Evolutionary conservation across 202 grass and related monocot genomes (phyloP).

Genomic region (Musa balbisiana): DNA sequence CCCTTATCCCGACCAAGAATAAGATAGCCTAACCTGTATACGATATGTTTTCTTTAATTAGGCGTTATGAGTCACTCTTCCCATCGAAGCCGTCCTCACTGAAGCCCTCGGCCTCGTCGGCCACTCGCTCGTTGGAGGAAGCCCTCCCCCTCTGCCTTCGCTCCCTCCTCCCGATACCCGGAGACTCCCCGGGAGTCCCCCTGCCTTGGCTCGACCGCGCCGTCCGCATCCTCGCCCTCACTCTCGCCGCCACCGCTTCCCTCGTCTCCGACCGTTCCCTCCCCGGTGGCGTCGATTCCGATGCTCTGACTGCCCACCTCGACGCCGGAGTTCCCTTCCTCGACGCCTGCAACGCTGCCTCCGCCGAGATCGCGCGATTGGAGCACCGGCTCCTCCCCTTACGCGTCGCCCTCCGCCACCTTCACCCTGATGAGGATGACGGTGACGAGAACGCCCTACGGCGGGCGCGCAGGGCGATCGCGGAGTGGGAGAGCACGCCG

Average conservation of each 20-base stretch:
- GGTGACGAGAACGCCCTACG: not conserved
- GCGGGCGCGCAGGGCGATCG: constrained; percentile 17
- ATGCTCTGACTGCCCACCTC: constrained; percentile 6
- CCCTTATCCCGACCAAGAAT: no score
- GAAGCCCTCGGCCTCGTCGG: not conserved
- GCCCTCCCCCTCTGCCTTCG: constrained; percentile 9
- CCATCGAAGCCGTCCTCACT: not conserved
- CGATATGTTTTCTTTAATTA: no score
- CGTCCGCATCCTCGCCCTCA: not conserved
- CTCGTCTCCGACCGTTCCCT: not conserved
- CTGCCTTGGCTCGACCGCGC: constrained; percentile 18
- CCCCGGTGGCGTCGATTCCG: not conserved
- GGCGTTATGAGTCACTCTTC: no score
- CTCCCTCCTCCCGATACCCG: constrained; percentile 3
- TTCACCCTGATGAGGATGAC: not conserved
- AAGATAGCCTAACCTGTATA: no score
- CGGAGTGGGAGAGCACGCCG: constrained; percentile 9
- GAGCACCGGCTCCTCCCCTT: not conserved
- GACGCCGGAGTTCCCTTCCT: constrained; percentile 16
- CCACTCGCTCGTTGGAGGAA: constrained; percentile 4
- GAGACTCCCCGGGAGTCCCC: not conserved
- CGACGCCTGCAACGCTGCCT: constrained; percentile 25
- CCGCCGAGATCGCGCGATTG: constrained; percentile 17
- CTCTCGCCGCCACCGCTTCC: constrained; percentile 4
- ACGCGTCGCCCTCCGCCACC: constrained; percentile 13